Evolutionary conservation across 345 rosid genomes (phyloP).

Genomic region (Murraya paniculata): DNA sequence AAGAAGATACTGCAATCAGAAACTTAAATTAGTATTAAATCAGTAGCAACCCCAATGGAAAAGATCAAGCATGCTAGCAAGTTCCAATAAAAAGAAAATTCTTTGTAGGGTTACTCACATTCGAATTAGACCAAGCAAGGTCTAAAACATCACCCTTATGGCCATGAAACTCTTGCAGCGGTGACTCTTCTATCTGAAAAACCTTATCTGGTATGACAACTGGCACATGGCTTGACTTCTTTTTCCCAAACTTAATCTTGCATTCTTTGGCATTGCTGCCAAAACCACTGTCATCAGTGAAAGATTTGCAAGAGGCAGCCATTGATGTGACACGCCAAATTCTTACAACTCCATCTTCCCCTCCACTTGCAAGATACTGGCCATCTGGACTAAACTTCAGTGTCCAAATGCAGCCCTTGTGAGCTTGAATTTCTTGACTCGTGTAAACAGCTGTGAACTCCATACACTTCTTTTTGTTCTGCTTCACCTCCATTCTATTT

Average conservation of each 20-base stretch:
- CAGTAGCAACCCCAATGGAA: background rate
- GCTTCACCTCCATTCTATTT: slow-evolving; percentile 54
- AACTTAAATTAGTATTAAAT: slow-evolving; percentile 2
- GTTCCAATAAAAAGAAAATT: background rate
- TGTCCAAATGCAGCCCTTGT: slow-evolving; percentile 61
- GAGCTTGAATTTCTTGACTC: slow-evolving; percentile 73
- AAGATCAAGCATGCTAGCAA: background rate
- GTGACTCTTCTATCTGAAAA: slow-evolving; percentile 62
- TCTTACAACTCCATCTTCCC: slow-evolving; percentile 75
- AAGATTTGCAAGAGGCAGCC: slow-evolving; percentile 32
- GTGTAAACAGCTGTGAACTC: slow-evolving; percentile 64
- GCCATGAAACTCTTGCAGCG: slow-evolving; percentile 72
- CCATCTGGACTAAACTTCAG: slow-evolving; percentile 94
- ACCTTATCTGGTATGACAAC: slow-evolving; percentile 61
- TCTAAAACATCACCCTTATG: slow-evolving; percentile 70
- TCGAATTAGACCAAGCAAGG: slow-evolving; percentile 80
- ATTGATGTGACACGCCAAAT: slow-evolving; percentile 60
- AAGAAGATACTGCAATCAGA: slow-evolving; percentile 57
- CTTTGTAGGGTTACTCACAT: slow-evolving; percentile 45
- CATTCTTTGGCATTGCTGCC: slow-evolving; percentile 8
- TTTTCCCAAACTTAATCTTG: slow-evolving; percentile 21
- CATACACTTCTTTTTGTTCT: slow-evolving; percentile 56
- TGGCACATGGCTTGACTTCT: slow-evolving; percentile 28
- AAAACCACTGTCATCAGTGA: slow-evolving; percentile 25
- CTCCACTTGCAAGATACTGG: slow-evolving; percentile 72